Percentiles rank a stretch among this genome's conserved stretches.
Evolutionary conservation across 257 asterid species (phyloP).

Genomic region (Parsonsia alboflavescens): DNA sequence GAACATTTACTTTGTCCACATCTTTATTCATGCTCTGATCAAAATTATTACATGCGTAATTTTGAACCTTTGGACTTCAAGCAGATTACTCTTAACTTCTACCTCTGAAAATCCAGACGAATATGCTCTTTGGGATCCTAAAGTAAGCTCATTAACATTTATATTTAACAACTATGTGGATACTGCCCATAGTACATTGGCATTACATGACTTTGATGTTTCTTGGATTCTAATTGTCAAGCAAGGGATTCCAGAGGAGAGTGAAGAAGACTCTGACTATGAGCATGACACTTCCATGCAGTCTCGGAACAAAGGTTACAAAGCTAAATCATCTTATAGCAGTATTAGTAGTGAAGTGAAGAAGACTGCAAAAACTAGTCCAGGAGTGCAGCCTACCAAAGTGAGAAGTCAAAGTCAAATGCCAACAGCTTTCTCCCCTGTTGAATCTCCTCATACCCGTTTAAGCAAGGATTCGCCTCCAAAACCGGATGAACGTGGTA

Average conservation of each 20-base stretch:
- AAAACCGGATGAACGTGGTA: constrained; percentile 24
- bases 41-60: constrained; percentile 1
- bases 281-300: constrained; percentile 19
- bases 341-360: constrained; percentile 19
- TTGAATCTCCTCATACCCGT: constrained; percentile 42
- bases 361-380: constrained; percentile 28
- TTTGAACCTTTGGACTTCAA: constrained; percentile 14
- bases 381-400: constrained; percentile 20
- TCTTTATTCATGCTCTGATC: neutral
- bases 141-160: constrained; percentile 25
- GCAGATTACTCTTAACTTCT: constrained; percentile 37
- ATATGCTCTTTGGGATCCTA: constrained; percentile 42
- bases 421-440: constrained; percentile 37
- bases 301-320: constrained; percentile 24
- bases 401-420: constrained; percentile 33
- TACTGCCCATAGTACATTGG: neutral
- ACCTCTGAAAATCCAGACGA: constrained; percentile 34
- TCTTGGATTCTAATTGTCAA: constrained; percentile 24
- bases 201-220: neutral
- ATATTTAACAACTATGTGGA: neutral
- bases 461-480: constrained; percentile 45
- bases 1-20: neutral
- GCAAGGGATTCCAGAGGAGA: constrained; percentile 46
- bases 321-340: constrained; percentile 24
- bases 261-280: constrained; percentile 32